Evolutionary conservation across 305 asterid species (phyloP).

Genomic region (Plantago coronopus): DNA sequence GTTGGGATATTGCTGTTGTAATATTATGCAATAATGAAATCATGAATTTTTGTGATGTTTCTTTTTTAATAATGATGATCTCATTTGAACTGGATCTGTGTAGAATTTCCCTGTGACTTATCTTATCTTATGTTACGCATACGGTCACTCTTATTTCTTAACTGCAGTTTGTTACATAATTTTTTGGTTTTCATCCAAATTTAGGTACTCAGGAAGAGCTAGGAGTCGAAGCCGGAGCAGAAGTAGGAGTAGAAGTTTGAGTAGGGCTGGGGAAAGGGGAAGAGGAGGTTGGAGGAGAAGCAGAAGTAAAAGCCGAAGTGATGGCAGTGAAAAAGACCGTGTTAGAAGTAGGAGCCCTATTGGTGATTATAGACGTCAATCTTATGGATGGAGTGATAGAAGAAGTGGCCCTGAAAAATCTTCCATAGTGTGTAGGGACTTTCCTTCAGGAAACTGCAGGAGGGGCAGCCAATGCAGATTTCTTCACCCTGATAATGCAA

Average conservation of each 20-base stretch:
- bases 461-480: constrained; percentile 74
- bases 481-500: constrained; percentile 43
- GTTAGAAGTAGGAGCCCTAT: constrained; percentile 36
- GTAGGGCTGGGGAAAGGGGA: constrained; percentile 35
- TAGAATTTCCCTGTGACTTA: too few species aligned
- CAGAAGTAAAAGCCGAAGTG: constrained; percentile 50
- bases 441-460: constrained; percentile 57
- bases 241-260: constrained; percentile 42
- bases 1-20: constrained; percentile 4
- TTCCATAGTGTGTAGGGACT: constrained; percentile 55
- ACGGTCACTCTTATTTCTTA: too few species aligned
- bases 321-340: constrained; percentile 26
- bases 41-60: constrained; percentile 1
- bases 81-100: too few species aligned
- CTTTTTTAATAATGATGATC: too few species aligned
- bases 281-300: constrained; percentile 46
- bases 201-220: constrained; percentile 32
- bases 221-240: constrained; percentile 45
- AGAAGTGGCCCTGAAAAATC: constrained; percentile 41
- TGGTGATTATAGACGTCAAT: constrained; percentile 46
- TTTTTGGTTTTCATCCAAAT: background rate
- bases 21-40: constrained; percentile 13
- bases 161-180: too few species aligned
- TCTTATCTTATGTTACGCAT: too few species aligned
- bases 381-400: constrained; percentile 56